A percentile compares a stretch with the other conserved stretches of the same genome.
These are phyloP conservation scores for Colletotrichum liaoningense DNA, from an alignment of 2,329 filamentous ascomycete genomes.

Conservation along the genomic window DNA sequence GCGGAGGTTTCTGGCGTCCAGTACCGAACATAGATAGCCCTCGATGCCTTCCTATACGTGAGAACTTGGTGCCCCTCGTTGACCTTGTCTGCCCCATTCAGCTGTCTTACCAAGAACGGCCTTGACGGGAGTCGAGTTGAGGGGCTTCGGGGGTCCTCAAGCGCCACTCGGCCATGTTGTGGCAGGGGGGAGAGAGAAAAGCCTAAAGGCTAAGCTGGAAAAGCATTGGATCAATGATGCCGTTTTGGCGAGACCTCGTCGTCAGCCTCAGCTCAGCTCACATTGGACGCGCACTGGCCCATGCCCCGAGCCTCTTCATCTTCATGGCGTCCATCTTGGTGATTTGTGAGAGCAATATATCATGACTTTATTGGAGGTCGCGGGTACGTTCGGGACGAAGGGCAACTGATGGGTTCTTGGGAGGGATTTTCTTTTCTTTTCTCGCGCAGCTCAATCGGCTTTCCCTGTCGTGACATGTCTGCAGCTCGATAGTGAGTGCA, in stretches of 20 bases:
- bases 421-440: background rate
- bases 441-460: background rate
- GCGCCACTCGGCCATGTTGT: slow-evolving; percentile 1
- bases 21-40: background rate
- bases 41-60: background rate
- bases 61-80: background rate
- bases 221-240: background rate
- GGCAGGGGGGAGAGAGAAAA: background rate
- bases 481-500: slow-evolving; percentile 11
- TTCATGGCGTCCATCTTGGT: too few species aligned
- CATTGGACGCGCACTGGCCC: background rate
- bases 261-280: background rate
- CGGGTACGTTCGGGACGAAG: too few species aligned
- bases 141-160: background rate
- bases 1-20: background rate
- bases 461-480: background rate
- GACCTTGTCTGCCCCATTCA: background rate
- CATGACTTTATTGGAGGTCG: too few species aligned
- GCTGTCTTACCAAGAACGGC: background rate
- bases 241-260: background rate
- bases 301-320: background rate
- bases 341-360: background rate
- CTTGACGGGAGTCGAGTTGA: background rate
- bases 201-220: background rate
- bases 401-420: too few species aligned